Conservation (phyloP, 2,329 filamentous ascomycete species). For the Fonsecaea nubica region DNA sequence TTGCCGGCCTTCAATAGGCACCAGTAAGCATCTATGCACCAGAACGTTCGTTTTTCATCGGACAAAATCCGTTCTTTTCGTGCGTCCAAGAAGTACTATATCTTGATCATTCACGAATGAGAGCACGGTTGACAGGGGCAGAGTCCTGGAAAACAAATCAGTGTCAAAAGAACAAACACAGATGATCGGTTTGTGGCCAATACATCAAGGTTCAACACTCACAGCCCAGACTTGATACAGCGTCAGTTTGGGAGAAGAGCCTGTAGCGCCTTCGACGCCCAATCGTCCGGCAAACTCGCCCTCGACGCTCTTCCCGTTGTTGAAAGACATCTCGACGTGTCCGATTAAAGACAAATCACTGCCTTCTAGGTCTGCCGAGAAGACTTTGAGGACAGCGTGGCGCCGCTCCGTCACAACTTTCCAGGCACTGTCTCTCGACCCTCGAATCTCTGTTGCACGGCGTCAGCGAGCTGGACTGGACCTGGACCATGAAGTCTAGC, state of each 20-base stretch:
- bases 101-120: too few relatives aligned
- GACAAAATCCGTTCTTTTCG: too few relatives aligned
- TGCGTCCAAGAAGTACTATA: too few relatives aligned
- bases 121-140: too few relatives aligned
- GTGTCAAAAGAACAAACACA: too few relatives aligned
- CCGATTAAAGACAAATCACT: constrained; percentile 12
- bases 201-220: not conserved
- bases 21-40: too few relatives aligned
- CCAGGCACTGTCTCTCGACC: constrained; percentile 13
- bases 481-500: too few relatives aligned
- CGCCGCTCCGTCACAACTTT: not conserved
- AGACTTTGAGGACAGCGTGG: constrained; percentile 9
- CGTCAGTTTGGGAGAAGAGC: not conserved
- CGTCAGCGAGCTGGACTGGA: not conserved
- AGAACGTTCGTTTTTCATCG: too few relatives aligned
- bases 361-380: not conserved
- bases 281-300: constrained; percentile 16
- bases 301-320: not conserved
- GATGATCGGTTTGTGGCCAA: too few relatives aligned
- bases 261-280: not conserved
- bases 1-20: too few relatives aligned
- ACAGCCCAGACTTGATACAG: constrained; percentile 10
- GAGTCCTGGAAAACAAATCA: too few relatives aligned
- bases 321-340: constrained; percentile 7
- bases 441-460: constrained; percentile 6